Conservation (phyloP, 2,329 filamentous ascomycete species). For the Harringtonia aguacate region DNA sequence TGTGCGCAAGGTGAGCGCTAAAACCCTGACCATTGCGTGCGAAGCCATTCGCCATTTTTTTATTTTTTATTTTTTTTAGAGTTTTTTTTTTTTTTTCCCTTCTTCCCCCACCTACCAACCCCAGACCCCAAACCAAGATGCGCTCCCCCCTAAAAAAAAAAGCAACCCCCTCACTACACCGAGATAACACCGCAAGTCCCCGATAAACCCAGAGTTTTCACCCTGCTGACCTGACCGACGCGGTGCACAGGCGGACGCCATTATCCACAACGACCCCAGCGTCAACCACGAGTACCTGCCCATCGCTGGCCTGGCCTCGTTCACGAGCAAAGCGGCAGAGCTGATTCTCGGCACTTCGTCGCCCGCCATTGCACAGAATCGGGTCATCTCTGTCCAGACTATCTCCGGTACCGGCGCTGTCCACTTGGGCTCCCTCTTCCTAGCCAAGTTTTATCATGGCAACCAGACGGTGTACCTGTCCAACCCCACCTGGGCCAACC, state of each 20-base stretch:
- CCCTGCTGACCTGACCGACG: neutral
- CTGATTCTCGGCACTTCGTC: slow-evolving; percentile 75
- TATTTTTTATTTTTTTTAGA: too few species aligned
- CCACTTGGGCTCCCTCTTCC: slow-evolving; percentile 87
- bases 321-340: slow-evolving; percentile 84
- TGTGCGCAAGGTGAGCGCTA: slow-evolving; percentile 31
- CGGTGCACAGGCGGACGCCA: slow-evolving; percentile 66
- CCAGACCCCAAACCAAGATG: slow-evolving; percentile 4
- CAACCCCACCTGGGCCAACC: slow-evolving; percentile 95
- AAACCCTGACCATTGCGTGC: slow-evolving; percentile 7
- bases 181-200: slow-evolving; percentile 10
- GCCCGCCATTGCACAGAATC: slow-evolving; percentile 73
- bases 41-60: slow-evolving; percentile 9
- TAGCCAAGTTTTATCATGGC: slow-evolving; percentile 77
- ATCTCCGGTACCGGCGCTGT: slow-evolving; percentile 96
- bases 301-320: slow-evolving; percentile 77
- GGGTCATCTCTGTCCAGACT: slow-evolving; percentile 74
- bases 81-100: neutral
- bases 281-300: slow-evolving; percentile 98
- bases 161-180: slow-evolving; percentile 1
- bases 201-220: neutral
- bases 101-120: slow-evolving; percentile 1
- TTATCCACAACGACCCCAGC: slow-evolving; percentile 76
- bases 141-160: neutral
- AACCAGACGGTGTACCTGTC: slow-evolving; percentile 79